These are phyloP conservation scores for Apiospora sp. DNA, from an alignment of 2,329 filamentous ascomycete species.

Conservation along the genomic window DNA sequence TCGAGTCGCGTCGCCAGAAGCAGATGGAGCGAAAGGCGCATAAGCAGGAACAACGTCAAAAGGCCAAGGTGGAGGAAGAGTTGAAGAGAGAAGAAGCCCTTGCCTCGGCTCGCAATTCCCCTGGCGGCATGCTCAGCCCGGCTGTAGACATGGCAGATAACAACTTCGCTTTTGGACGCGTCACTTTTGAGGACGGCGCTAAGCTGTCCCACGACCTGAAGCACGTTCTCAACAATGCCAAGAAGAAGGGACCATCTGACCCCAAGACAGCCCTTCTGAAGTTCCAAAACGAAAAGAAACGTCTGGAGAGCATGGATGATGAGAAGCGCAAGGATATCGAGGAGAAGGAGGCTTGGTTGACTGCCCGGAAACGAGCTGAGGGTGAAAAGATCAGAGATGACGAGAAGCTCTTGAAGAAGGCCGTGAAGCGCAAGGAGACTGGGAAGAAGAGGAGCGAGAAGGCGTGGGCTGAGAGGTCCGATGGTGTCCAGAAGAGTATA, in stretches of 20 bases:
- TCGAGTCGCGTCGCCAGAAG: slow-evolving; percentile 88
- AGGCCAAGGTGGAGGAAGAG: slow-evolving; percentile 83
- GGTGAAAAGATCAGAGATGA: slow-evolving; percentile 91
- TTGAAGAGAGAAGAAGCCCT: slow-evolving; percentile 68
- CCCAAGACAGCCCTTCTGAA: slow-evolving; percentile 85
- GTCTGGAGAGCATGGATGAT: slow-evolving; percentile 77
- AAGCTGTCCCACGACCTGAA: slow-evolving; percentile 76
- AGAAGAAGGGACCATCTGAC: slow-evolving; percentile 85
- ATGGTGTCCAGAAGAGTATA: slow-evolving; percentile 77
- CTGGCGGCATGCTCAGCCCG: slow-evolving; percentile 63
- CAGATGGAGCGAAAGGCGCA: slow-evolving; percentile 85
- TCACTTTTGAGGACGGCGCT: slow-evolving; percentile 89
- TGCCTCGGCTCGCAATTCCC: slow-evolving; percentile 66
- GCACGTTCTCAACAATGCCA: slow-evolving; percentile 69
- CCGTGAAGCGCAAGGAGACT: slow-evolving; percentile 90
- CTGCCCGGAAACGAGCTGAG: slow-evolving; percentile 85
- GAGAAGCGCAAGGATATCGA: slow-evolving; percentile 85
- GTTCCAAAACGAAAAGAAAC: slow-evolving; percentile 84
- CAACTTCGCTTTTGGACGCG: slow-evolving; percentile 87
- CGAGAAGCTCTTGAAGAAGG: slow-evolving; percentile 88
- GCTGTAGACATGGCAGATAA: slow-evolving; percentile 62
- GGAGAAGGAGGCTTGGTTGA: slow-evolving; percentile 94
- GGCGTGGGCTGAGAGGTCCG: slow-evolving; percentile 80
- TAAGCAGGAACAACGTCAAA: slow-evolving; percentile 83
- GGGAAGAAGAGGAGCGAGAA: slow-evolving; percentile 90